Conservation (phyloP, 192 early-diverging fungal species). For the Rhizophagus sp. region DNA sequence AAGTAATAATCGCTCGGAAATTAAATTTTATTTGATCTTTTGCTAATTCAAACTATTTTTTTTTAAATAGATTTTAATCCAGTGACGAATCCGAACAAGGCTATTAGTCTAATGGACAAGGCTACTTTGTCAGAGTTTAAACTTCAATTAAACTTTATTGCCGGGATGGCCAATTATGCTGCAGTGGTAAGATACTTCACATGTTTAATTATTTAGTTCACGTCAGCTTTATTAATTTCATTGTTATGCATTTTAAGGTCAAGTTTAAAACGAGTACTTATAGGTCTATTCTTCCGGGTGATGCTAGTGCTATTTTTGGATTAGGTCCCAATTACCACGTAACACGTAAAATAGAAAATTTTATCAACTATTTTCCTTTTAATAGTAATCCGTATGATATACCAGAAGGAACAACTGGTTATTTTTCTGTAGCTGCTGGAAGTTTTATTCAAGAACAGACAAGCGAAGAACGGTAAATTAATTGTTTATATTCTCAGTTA, state of each 20-base stretch:
- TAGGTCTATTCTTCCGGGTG: neutral
- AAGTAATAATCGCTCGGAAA: neutral
- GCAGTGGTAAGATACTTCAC: neutral
- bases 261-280: neutral
- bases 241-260: neutral
- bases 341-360: neutral
- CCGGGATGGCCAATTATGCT: neutral
- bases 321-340: neutral
- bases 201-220: neutral
- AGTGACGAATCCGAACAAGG: neutral
- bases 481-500: no score
- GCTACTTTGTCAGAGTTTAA: neutral
- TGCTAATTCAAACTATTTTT: neutral
- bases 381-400: neutral
- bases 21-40: neutral
- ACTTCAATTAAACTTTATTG: neutral
- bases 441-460: constrained; percentile 4
- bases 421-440: constrained; percentile 16
- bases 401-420: neutral
- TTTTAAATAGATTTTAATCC: neutral
- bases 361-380: constrained; percentile 1
- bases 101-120: neutral
- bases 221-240: neutral
- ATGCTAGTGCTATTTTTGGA: neutral
- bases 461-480: no score